Evolutionary conservation across 2,329 filamentous ascomycete genomes (phyloP), one percentile per base, ranked within the genome.

Genomic region (Berkeleyomyces rouxiae): DNA sequence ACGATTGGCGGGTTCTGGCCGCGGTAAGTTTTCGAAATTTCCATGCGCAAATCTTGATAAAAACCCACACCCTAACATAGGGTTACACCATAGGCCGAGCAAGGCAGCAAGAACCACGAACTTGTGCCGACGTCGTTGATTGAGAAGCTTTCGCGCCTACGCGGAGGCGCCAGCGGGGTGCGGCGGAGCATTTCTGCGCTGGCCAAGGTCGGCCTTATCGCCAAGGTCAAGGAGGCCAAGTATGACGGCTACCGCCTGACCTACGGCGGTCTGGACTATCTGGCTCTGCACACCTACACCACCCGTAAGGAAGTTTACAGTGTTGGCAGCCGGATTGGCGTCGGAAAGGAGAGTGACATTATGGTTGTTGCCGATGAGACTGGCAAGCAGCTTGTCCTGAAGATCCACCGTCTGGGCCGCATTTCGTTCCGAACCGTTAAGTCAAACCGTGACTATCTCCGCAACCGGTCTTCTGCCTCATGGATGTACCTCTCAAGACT

Each of bases 401-500:
- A 99, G 77, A 96, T 99, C 70, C 93, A 99, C 75, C 85, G 93
- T 57, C 80, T 99, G 3, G 93, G 93, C 55, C 86, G 93, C 69
- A 96, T 99, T 69, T 96, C 91, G 40, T 99, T 99, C 78, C 87
- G 95, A 68, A 91, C 90, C 46, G 92, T 99, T 70, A 96, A 96
- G 75, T 85, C 88, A 37, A 97, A 97, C 76, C 83, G 93, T 67
- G 93, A 99, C 74, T 99, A 99, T 74, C 83, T 97, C 62, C 86
- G 87, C 68, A 90, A 93, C 68, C 82, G 86, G 64, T 80, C 74
- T 16, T 86, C 86, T 13, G 90, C 85, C 4, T 93, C 88, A 49
- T 99, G 93, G 93, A 96, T 97, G 91, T 96, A 99, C 73, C 89
- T 99, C 74, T 95, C 89, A 10, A 82, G 90, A 47, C 79, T 99